These are phyloP conservation scores for Fusarium ramigenum DNA, from an alignment of 2,329 filamentous ascomycete species.

Conservation along the genomic window DNA sequence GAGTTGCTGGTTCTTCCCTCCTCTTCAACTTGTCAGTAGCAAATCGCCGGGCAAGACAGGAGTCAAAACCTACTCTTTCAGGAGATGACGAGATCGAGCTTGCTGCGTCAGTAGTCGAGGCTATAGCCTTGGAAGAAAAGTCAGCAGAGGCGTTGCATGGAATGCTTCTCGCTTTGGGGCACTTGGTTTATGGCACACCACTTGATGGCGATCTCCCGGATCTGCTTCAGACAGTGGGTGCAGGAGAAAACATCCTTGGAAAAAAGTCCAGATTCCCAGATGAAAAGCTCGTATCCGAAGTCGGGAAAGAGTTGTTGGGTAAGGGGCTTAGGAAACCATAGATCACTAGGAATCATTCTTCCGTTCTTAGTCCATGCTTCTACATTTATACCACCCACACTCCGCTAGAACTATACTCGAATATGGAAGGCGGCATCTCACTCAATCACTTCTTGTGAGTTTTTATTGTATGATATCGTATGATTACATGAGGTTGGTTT, in stretches of 20 bases:
- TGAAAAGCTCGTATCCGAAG: constrained; percentile 65
- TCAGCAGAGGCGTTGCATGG: constrained; percentile 80
- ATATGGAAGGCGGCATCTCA: background rate
- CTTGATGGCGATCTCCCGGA: constrained; percentile 80
- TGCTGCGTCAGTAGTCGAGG: constrained; percentile 81
- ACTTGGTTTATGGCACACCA: constrained; percentile 76
- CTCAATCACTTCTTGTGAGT: background rate
- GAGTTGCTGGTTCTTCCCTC: constrained; percentile 83
- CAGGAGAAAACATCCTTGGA: constrained; percentile 67
- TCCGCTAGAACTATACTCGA: background rate
- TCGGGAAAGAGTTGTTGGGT: constrained; percentile 61
- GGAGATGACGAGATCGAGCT: constrained; percentile 83
- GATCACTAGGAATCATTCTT: background rate
- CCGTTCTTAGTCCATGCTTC: background rate
- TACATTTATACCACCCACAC: background rate
- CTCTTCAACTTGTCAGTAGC: constrained; percentile 82
- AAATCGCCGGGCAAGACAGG: constrained; percentile 72
- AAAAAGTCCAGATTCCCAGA: constrained; percentile 67
- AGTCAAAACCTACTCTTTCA: constrained; percentile 66
- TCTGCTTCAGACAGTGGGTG: constrained; percentile 81
- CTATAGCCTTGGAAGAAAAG: constrained; percentile 65
- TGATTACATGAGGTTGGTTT: background rate
- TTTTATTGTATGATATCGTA: background rate
- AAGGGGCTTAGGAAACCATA: constrained; percentile 57
- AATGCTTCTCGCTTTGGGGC: constrained; percentile 78